Percentiles rank a stretch among this genome's conserved stretches.
Evolutionary conservation across 1,284 basidiomycete genomes (phyloP).

Genomic region (Anthracocystis walkeri): DNA sequence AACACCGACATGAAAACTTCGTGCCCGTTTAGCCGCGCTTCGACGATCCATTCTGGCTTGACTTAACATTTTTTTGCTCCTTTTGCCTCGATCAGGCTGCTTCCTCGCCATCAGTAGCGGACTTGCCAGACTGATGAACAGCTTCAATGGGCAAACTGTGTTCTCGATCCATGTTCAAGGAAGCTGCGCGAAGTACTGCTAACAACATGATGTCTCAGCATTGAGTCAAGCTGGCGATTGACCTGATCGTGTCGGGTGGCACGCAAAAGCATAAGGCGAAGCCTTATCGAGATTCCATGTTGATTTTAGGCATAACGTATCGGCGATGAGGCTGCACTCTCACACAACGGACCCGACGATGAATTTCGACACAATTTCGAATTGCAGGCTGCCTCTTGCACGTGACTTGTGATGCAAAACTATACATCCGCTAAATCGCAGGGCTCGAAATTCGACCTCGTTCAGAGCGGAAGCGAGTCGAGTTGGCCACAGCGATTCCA

Average conservation of each 20-base stretch:
- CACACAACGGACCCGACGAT: not conserved
- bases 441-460: too few species aligned
- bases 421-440: conserved; percentile 1
- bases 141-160: too few species aligned
- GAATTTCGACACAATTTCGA: not conserved
- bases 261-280: not conserved
- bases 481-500: not conserved
- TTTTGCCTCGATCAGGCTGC: too few species aligned
- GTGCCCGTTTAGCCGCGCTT: not conserved
- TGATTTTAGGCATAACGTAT: not conserved
- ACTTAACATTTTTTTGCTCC: not conserved
- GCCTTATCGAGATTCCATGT: not conserved
- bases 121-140: too few species aligned
- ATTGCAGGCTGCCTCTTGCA: not conserved
- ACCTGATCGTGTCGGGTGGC: too few species aligned
- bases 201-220: too few species aligned
- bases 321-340: not conserved
- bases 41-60: not conserved
- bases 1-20: conserved; percentile 15
- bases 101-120: too few species aligned
- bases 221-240: too few species aligned
- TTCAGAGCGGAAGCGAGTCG: conserved; percentile 7
- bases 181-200: too few species aligned
- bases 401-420: conserved; percentile 4
- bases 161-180: too few species aligned